Evolutionary conservation across 305 asterid genomes (phyloP), one percentile per base, ranked within the genome.

Genomic region (Fraxinus paxiana): DNA sequence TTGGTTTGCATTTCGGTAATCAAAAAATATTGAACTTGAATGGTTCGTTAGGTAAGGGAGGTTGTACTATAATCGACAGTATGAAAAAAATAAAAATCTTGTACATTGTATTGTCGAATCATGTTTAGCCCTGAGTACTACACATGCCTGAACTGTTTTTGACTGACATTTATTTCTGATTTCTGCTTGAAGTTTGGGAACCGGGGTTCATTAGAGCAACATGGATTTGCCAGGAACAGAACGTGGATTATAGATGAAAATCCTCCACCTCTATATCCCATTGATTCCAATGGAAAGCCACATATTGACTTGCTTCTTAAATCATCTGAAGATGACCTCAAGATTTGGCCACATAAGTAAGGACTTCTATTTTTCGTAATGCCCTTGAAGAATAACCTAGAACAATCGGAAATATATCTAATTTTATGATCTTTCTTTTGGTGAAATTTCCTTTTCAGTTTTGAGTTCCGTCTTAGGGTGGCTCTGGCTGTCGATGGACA

Each of bases 341-440:
- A 86, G 85, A 73, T 81, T 67, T 94, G 97, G 98, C 97, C 95
- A 70, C 97, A 94, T 76, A 84, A 92, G 98, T 91, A 85, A 13
- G 77, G 9, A 35, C n/a, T 41, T 15, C 15, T 15, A 69, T 4
- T 69, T 69, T 67, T 38, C 33, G 12, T 76, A 35, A 61, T 65
- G 34, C 30, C 38, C 51, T 37, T 26, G 1, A 65, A 24, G 31
- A 8, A 22, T 20, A 61, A 9, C 34, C 28, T 3, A 63, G 28
- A 61, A 10, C 31, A 24, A 24, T 26, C 30, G 72, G n/a, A 26
- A 22, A 24, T 24, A 22, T 26, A 69, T 73, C 1, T 0, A 26
- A 31, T 73, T 33, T 80, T 8, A 26, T 59, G 67, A 46, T 59
- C 18, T 17, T 34, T 28, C 63, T 76, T 83, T 6, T 34, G 6